Conservation (phyloP, 2,329 filamentous ascomycete genomes). For the Colletotrichum chlorophyti region DNA sequence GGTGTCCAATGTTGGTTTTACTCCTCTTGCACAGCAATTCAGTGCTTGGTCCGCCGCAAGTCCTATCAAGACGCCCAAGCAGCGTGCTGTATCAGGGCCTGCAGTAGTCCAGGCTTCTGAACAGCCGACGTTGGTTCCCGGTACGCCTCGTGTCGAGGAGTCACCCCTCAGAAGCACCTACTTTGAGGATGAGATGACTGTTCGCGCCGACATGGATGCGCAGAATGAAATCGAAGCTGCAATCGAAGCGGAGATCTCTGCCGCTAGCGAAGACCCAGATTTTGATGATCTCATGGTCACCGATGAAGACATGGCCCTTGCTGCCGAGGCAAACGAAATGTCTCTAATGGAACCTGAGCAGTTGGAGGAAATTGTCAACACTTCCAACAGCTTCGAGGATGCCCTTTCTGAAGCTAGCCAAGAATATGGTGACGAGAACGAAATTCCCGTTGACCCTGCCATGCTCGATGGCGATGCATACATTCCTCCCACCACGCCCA, state of each 20-base stretch:
- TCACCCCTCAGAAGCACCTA: slow-evolving; percentile 55
- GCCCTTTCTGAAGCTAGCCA: slow-evolving; percentile 67
- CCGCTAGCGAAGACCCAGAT: slow-evolving; percentile 35
- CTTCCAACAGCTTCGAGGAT: slow-evolving; percentile 47
- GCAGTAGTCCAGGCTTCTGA: neutral
- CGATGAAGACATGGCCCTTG: slow-evolving; percentile 64
- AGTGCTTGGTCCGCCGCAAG: slow-evolving; percentile 68
- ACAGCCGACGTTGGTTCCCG: neutral
- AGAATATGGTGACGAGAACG: slow-evolving; percentile 73
- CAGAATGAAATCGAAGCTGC: slow-evolving; percentile 40
- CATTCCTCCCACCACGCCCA: slow-evolving; percentile 61
- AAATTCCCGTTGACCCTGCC: slow-evolving; percentile 60
- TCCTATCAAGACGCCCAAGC: slow-evolving; percentile 48
- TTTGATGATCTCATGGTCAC: slow-evolving; percentile 57
- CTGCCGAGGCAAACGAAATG: slow-evolving; percentile 66
- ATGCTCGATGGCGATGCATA: slow-evolving; percentile 38
- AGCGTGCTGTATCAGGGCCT: neutral
- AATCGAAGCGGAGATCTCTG: slow-evolving; percentile 41
- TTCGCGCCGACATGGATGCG: slow-evolving; percentile 43
- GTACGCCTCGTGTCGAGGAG: slow-evolving; percentile 35
- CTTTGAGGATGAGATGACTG: slow-evolving; percentile 68
- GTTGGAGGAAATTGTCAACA: slow-evolving; percentile 42
- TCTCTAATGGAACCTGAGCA: slow-evolving; percentile 57
- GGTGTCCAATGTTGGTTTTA: slow-evolving; percentile 60
- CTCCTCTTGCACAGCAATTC: slow-evolving; percentile 67